These are phyloP conservation scores for Biscutella laevigata DNA, from an alignment of 441 rosid species.

Conservation along the genomic window DNA sequence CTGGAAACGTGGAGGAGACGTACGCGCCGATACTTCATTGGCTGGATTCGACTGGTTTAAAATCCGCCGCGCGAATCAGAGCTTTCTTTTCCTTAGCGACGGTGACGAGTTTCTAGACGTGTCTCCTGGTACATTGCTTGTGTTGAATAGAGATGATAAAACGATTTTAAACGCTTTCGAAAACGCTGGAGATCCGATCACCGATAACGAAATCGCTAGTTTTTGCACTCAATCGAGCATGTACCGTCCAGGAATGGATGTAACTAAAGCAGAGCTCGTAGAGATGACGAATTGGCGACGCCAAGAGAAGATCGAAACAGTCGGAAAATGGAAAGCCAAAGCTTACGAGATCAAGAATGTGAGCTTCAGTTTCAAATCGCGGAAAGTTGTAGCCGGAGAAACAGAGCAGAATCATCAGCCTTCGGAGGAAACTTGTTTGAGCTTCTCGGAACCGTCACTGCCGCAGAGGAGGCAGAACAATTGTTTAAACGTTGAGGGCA, in stretches of 20 bases:
- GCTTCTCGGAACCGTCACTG: slow-evolving; percentile 53
- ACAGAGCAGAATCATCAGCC: slow-evolving; percentile 56
- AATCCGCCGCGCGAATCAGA: slow-evolving; percentile 79
- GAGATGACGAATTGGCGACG: slow-evolving; percentile 72
- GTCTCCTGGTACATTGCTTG: slow-evolving; percentile 59
- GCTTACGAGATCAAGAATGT: slow-evolving; percentile 73
- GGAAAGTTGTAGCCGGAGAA: slow-evolving; percentile 63
- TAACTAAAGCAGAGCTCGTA: slow-evolving; percentile 68
- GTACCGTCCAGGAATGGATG: slow-evolving; percentile 86
- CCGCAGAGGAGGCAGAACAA: slow-evolving; percentile 30
- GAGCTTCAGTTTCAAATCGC: slow-evolving; percentile 61
- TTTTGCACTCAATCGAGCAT: slow-evolving; percentile 61
- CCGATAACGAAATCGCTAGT: slow-evolving; percentile 25
- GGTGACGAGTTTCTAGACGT: slow-evolving; percentile 49
- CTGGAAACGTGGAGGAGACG: slow-evolving; percentile 86
- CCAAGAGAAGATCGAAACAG: slow-evolving; percentile 61
- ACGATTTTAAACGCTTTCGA: slow-evolving; percentile 70
- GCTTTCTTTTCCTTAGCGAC: slow-evolving; percentile 77
- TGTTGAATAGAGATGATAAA: slow-evolving; percentile 59
- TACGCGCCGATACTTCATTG: slow-evolving; percentile 75
- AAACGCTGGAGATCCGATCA: slow-evolving; percentile 56
- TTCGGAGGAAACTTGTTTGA: slow-evolving; percentile 31
- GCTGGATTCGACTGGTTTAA: slow-evolving; percentile 89
- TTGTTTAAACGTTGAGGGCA: slow-evolving; percentile 33
- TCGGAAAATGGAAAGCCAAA: slow-evolving; percentile 82